Base-by-base conservation (phyloP, 495 filamentous ascomycete genomes). In the Pyronema omphalodes region DNA sequence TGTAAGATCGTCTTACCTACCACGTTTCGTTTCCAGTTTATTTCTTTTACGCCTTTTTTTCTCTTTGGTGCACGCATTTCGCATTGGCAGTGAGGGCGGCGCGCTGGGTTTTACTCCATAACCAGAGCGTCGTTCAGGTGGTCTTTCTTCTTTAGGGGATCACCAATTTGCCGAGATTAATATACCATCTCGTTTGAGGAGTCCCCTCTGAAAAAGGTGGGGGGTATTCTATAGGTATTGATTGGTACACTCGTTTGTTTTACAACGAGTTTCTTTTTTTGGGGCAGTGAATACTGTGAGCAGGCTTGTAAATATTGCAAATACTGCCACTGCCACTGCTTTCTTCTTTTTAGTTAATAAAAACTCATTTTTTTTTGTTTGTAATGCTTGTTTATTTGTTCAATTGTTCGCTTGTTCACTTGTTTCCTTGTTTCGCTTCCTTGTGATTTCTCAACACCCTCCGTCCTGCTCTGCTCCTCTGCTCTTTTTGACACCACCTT, bases 151-250 rank as follows among this genome's bases (percentile, higher is more conserved):
- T 34, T 12, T 12, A 12, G 47, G 47, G 47, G 47, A 8, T 12
- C 11, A 7, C 17, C 29, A 50, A 11, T 11, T 14, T 50, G 34
- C 23, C 47, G 36, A 50, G 47, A 50, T 35, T 50, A 36, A 11
- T 34, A 11, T 50, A 47, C 50, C 50, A 37, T 4, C 50, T 40
- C 35, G 50, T 52, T 52, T 52, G 50, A 52, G 50, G 50, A 52
- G 50, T 37, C 9, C 29, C 19, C 29, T 52, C 14, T 34, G 11
- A 50, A 9, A 40, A 40, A 52, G 29, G 14, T 52, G 50, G 50
- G 29, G 37, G 29, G 9, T 17, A 40, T 33, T 40, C 50, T 52
- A 52, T 52, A 52, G 50, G 50, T 52, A 33, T 14, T 52, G 50
- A 34, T 41, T 37, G 50, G 50, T 52, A 52, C 50, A 52, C 29